Base-by-base conservation (phyloP, 2,329 filamentous ascomycete genomes). In the Gliomastix tumulicola region DNA sequence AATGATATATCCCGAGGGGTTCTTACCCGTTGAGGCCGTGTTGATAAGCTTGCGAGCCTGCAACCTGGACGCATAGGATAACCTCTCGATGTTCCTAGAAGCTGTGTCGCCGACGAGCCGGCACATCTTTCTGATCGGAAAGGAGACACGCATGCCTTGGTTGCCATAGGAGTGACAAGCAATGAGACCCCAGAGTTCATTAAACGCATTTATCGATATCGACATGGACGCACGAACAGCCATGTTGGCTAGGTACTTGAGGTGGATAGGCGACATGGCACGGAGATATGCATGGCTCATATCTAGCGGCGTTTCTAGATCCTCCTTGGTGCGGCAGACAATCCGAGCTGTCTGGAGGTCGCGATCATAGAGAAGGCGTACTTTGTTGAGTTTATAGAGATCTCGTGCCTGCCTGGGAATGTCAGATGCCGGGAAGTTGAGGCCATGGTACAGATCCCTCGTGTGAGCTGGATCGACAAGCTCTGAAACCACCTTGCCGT, bases 151-250 rank as follows among this genome's bases (percentile, higher is more conserved):
- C 86, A 92, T 94, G 5, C 88, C 88, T 31, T 72, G 74, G 3
- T 58, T 40, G 0, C 84, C 88, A 48, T 94, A 94, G 0, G 82
- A 77, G 53, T 95, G 88, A 42, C 88, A 94, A 2, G 87, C 80
- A 28, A 95, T 88, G 20, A 95, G 63, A 0, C 88, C 89, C 89
- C 88, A 95, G 0, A 95, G 63, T 48, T 94, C 84, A 46, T 76
- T 71, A 48, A 94, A 92, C 0, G 85, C 85, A 44, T 88, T 92
- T 51, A 95, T 85, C 2, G 88, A 94, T 42, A 95, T 88, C 1
- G 88, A 94, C 88, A 95, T 95, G 44, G 87, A 94, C 0, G 87
- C 87, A n/a, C 88, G 79, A 1, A 94, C 88, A 7, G 81, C 82
- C 88, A 95, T 95, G 53, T 95, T 88, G 6, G 66, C 73, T 4